Base-by-base conservation (phyloP, 2,329 filamentous ascomycete genomes). In the Alternaria sp. region DNA sequence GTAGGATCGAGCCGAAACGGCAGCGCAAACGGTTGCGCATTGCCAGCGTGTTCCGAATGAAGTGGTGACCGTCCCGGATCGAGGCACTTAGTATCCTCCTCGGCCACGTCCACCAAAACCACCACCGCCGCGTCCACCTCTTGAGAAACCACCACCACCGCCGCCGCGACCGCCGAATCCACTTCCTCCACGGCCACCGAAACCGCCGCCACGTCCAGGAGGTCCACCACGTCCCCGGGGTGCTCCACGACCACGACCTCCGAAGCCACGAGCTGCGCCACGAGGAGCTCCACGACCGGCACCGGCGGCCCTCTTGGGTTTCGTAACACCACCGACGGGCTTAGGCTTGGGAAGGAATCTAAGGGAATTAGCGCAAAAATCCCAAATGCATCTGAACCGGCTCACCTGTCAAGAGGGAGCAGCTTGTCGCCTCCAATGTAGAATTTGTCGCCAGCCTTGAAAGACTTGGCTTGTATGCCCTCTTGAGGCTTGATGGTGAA, bases 401-500 rank as follows among this genome's bases (percentile, higher is more conserved):
- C 71, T 55, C 81, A 88, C 87, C 92, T 94, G 82, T 99, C 96
- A 74, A 98, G 85, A 47, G 96, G 95, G 66, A 99, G 86, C 56
- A 97, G 89, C 87, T 97, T 99, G 84, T 98, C 96, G 77, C 90
- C 88, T 74, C 91, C 92, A 78, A 98, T 97, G 86, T 90, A 99
- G 84, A 99, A 96, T 85, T 96, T 97, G 87, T 98, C 96, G 79
- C 96, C 96, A 67, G 90, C 84, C 86, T 97, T 97, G 90, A 98
- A 99, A 44, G 92, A 96, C 63, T 90, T 89, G 66, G 96, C 94
- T 82, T 97, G 92, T 81, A 99, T 98, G 75, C 96, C 96, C 80
- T 98, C 95, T 80, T 93, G 90, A 58, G 95, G 94, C 85, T 98
- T 98, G 82, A 99, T 92, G 76, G 95, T 98, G 87, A 99, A 99